Percentiles rank a stretch among this genome's conserved stretches.
phyloP scores from a whole-genome alignment of 495 filamentous ascomycete genomes.

The Xylaria bambusicola region DNA sequence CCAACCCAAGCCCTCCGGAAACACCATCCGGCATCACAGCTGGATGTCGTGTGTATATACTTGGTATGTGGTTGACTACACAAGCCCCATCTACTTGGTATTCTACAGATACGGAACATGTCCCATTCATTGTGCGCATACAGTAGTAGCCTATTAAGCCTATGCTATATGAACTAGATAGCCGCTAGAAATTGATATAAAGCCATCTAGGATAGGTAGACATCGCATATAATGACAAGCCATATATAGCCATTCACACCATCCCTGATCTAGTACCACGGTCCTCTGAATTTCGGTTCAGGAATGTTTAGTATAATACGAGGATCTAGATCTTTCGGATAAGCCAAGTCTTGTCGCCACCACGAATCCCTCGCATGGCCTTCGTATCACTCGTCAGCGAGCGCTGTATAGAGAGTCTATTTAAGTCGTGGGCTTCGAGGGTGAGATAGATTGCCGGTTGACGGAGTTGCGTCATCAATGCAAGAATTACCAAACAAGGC shows the following conservation, averaged over 20 bases:
- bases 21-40: not conserved
- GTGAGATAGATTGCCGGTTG: not conserved
- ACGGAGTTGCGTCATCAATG: not conserved
- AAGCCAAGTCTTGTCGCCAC: constrained; percentile 2
- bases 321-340: constrained; percentile 2
- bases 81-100: not conserved
- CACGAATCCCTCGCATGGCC: not conserved
- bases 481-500: not conserved
- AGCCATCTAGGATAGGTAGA: not conserved
- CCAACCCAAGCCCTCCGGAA: not conserved
- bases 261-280: not conserved
- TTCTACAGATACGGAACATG: not conserved
- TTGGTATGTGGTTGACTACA: not conserved
- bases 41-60: not conserved
- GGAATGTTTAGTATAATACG: not conserved
- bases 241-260: not conserved
- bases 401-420: not conserved
- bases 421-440: not conserved
- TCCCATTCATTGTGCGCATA: not conserved
- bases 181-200: not conserved
- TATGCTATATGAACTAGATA: not conserved
- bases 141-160: not conserved
- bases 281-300: not conserved
- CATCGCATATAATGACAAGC: not conserved
- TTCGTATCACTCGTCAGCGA: not conserved